These are phyloP conservation scores for Citeromyces matritensis DNA, from an alignment of 805 yeast species.

Conservation along the genomic window DNA sequence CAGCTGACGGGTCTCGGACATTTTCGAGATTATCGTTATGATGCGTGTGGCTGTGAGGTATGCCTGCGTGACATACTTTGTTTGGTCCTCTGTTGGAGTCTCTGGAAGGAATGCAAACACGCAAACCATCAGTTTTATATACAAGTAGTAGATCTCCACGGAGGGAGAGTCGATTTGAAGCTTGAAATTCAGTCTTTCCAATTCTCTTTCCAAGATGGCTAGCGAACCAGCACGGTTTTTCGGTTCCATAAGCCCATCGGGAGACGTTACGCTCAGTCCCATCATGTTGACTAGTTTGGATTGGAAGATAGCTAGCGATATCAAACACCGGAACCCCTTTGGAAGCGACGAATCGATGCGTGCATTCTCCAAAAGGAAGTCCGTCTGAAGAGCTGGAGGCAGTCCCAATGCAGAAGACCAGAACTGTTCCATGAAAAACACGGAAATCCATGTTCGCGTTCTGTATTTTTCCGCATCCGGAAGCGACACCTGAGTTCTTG, in stretches of 20 bases:
- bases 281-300: conserved; percentile 70
- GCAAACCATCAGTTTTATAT: conserved; percentile 69
- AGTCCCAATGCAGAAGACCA: conserved; percentile 82
- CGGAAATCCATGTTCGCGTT: conserved; percentile 83
- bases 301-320: conserved; percentile 68
- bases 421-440: conserved; percentile 77
- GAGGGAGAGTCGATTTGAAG: conserved; percentile 51
- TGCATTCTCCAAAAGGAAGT: conserved; percentile 69
- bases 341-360: conserved; percentile 54
- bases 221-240: conserved; percentile 69
- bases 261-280: conserved; percentile 75
- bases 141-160: conserved; percentile 65
- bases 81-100: conserved; percentile 77
- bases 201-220: conserved; percentile 63
- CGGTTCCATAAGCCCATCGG: conserved; percentile 83
- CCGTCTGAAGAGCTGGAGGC: conserved; percentile 78
- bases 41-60: conserved; percentile 71
- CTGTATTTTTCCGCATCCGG: conserved; percentile 93
- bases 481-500: conserved; percentile 75
- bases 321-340: conserved; percentile 51
- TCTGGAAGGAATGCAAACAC: conserved; percentile 87
- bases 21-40: conserved; percentile 59
- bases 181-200: conserved; percentile 55
- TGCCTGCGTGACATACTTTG: conserved; percentile 69
- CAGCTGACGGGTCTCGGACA: conserved; percentile 53